These are phyloP conservation scores for Apophysomyces elegans DNA, from an alignment of 371 early-diverging fungal genomes.

Conservation along the genomic window DNA sequence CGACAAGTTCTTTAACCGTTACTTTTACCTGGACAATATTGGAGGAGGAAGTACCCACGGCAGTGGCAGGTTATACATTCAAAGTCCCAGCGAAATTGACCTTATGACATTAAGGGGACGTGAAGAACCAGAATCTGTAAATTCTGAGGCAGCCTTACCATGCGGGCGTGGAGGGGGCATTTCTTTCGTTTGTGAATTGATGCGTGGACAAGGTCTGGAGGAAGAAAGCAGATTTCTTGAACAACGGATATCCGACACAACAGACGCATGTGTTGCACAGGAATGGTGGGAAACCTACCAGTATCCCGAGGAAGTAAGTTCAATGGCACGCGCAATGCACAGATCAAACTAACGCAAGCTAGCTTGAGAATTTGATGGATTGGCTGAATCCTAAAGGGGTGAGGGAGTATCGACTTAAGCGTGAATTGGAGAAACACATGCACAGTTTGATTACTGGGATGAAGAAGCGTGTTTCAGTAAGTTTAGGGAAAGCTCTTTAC, in stretches of 20 bases:
- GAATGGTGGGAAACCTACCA: constrained; percentile 70
- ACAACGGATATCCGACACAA: constrained; percentile 19
- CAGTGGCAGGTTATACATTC: constrained; percentile 68
- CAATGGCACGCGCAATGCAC: not conserved
- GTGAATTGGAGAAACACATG: constrained; percentile 54
- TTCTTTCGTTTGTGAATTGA: constrained; percentile 34
- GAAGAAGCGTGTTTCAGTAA: constrained; percentile 39
- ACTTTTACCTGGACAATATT: constrained; percentile 85
- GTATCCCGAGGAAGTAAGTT: constrained; percentile 60
- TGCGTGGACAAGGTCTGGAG: constrained; percentile 34
- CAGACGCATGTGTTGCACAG: not conserved
- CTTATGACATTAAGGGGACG: constrained; percentile 46
- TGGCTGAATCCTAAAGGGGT: constrained; percentile 83
- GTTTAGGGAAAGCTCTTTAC: not conserved
- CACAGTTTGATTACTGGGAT: constrained; percentile 53
- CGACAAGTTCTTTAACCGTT: constrained; percentile 84
- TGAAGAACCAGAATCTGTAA: constrained; percentile 16
- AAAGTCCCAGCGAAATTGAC: constrained; percentile 59
- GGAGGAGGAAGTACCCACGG: constrained; percentile 64
- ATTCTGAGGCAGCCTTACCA: constrained; percentile 18
- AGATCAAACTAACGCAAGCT: not conserved
- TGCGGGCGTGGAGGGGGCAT: constrained; percentile 54
- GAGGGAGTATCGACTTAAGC: constrained; percentile 65
- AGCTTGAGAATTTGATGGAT: constrained; percentile 65
- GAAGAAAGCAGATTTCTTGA: constrained; percentile 34